Base-by-base conservation (phyloP, 495 filamentous ascomycete genomes). In the Eremomyces bilateralis region DNA sequence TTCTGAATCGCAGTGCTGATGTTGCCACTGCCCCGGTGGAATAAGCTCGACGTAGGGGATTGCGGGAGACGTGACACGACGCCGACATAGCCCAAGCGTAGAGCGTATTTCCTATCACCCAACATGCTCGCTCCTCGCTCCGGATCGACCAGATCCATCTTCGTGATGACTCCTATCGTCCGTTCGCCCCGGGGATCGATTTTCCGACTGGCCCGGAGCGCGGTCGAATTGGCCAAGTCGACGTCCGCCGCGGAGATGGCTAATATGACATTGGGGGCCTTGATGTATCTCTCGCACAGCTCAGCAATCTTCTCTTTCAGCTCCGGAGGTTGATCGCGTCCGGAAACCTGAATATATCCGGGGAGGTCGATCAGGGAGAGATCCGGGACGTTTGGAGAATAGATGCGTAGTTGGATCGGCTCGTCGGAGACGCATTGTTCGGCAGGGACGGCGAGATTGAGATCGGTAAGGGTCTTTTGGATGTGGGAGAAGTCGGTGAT, bases 171-270 rank as follows among this genome's bases (percentile, higher is more conserved):
- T 24, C 88, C 88, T 48, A 99, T 95, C 2, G 88, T 99, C 35
- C 88, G 63, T 52, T 99, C 90, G 18, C 88, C 88, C 34, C 90
- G 62, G 3, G 90, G 90, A 49, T 99, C 88, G 8, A 95, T 84
- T 37, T 82, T 64, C 36, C 90, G 67, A 48, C 83, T 92, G 18
- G 88, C 82, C 37, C 85, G 65, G 19, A 99, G 60, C 8, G 88
- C 84, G 3, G 88, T 85, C 2, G 88, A 95, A 49, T 99, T 99
- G 3, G 88, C 88, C 18, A 99, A 53, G 59, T 99, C 88, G 21
- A 94, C 84, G 57, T 95, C 90, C 20, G 88, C 88, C 4, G 90
- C 88, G 3, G 88, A 99, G 40, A 99, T 95, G 5, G 88, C 88
- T 22, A 99, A 59, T 39, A 99, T 92, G 41, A 99, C 74, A 47